Base-by-base conservation (phyloP, 768 basidiomycete genomes). In the Suillus brevipes region DNA sequence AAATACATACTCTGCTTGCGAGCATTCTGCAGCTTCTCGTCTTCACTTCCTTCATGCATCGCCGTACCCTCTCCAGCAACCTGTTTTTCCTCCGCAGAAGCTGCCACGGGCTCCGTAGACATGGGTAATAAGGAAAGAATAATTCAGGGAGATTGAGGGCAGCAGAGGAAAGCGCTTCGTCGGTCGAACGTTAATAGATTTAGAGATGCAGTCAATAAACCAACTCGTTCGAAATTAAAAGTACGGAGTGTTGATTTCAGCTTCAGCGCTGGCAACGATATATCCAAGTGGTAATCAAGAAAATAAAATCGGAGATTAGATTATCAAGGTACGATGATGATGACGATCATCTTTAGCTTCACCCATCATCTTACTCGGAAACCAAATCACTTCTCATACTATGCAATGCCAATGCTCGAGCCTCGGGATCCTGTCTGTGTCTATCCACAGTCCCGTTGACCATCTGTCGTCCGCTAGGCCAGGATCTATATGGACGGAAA, bases 1-100 rank as follows among this genome's bases (percentile, higher is more conserved):
- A 65, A 52, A 53, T 23, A 74, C 83, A 63, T 66, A 86, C 89
- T 80, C 73, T 91, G 89, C 68, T 81, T 82, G 63, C 80, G 80
- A 1, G 85, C 87, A 61, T 80, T 84, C 57, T 77, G 67, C 70
- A 82, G 79, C 64, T 83, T 77, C 28, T 80, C 82, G 28, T 79
- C 76, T 34, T 82, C 80, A 36, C 77, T 76, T 45, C 70, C 79
- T 47, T 74, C 74, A 16, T 55, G 61, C 71, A 75, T 68, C 28
- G 63, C 66, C 12, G 70, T 62, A 31, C 71, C 71, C 38, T 65
- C 67, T 56, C 66, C 47, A 6, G 67, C 65, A 42, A 68, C 62
- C 43, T 66, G 16, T 4, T 59, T 47, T 40, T 50, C 60, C 25
- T 70, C 63, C 53, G 58, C 61, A 20, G 61, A 50, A 37, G 56